These are phyloP conservation scores for Talaromyces sp. DNA, from an alignment of 2,329 filamentous ascomycete species.

Conservation along the genomic window DNA sequence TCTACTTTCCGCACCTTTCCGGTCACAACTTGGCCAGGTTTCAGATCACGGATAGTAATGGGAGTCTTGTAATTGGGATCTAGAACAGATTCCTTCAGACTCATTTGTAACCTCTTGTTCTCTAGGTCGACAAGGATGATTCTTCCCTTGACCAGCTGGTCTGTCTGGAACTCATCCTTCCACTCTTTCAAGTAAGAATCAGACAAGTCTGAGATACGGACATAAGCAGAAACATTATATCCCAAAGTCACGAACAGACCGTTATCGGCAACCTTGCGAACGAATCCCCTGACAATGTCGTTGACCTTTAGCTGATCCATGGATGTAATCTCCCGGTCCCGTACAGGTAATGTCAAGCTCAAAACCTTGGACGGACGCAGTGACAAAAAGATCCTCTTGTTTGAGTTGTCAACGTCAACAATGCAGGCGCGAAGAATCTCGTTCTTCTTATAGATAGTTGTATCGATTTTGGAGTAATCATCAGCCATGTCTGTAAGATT, in stretches of 20 bases:
- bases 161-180: slow-evolving; percentile 81
- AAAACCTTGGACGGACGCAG: slow-evolving; percentile 81
- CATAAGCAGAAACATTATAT: slow-evolving; percentile 72
- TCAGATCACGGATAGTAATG: slow-evolving; percentile 69
- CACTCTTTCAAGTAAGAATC: slow-evolving; percentile 92
- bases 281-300: slow-evolving; percentile 80
- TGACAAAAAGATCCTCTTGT: slow-evolving; percentile 79
- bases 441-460: slow-evolving; percentile 70
- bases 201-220: slow-evolving; percentile 81
- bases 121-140: slow-evolving; percentile 66
- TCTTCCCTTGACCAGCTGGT: slow-evolving; percentile 86
- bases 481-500: slow-evolving; percentile 79
- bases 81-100: slow-evolving; percentile 76
- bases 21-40: slow-evolving; percentile 73
- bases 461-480: slow-evolving; percentile 75
- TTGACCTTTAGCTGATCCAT: slow-evolving; percentile 68
- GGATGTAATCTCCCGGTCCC: slow-evolving; percentile 71
- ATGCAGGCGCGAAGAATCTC: slow-evolving; percentile 85
- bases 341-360: slow-evolving; percentile 74
- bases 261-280: slow-evolving; percentile 84
- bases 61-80: slow-evolving; percentile 72
- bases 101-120: slow-evolving; percentile 73
- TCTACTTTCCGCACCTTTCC: slow-evolving; percentile 91
- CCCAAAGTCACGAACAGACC: slow-evolving; percentile 83
- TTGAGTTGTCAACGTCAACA: slow-evolving; percentile 69